Evolutionary conservation across 345 rosid species (phyloP).

Genomic region (Eucalyptus erythrocorys): DNA sequence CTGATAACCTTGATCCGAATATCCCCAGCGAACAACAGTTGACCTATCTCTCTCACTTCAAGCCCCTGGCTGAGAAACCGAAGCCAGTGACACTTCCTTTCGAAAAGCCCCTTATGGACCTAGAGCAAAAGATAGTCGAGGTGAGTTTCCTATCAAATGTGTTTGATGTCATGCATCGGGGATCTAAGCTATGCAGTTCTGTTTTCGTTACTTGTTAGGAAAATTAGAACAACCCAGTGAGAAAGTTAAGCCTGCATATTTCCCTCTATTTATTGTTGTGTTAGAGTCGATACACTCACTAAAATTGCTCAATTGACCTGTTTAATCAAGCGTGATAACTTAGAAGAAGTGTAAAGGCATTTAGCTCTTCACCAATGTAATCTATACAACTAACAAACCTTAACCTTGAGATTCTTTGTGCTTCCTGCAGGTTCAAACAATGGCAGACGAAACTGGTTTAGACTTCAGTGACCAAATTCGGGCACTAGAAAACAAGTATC

Average conservation of each 20-base stretch:
- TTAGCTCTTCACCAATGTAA: background rate
- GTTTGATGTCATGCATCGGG: background rate
- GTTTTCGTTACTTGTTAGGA: background rate
- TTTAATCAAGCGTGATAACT: background rate
- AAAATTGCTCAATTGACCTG: background rate
- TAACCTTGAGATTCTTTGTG: background rate
- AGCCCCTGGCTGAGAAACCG: slow-evolving; percentile 59
- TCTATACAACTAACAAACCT: background rate
- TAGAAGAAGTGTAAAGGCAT: background rate
- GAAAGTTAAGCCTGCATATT: background rate
- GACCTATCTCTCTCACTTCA: slow-evolving; percentile 63
- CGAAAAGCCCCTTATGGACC: slow-evolving; percentile 71
- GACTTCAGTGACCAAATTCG: slow-evolving; percentile 83
- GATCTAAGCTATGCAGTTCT: background rate
- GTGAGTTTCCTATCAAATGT: slow-evolving; percentile 13
- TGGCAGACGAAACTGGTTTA: slow-evolving; percentile 82
- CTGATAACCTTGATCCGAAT: slow-evolving; percentile 75
- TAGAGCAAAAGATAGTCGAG: slow-evolving; percentile 78
- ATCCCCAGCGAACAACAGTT: slow-evolving; percentile 68
- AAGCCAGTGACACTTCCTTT: slow-evolving; percentile 82
- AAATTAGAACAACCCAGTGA: background rate
- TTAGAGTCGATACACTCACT: background rate
- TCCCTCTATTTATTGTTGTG: background rate
- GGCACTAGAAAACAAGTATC: slow-evolving; percentile 68
- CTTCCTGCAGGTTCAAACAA: slow-evolving; percentile 61